These are phyloP conservation scores for Mycena venus DNA, from an alignment of 768 basidiomycete genomes.

Conservation along the genomic window DNA sequence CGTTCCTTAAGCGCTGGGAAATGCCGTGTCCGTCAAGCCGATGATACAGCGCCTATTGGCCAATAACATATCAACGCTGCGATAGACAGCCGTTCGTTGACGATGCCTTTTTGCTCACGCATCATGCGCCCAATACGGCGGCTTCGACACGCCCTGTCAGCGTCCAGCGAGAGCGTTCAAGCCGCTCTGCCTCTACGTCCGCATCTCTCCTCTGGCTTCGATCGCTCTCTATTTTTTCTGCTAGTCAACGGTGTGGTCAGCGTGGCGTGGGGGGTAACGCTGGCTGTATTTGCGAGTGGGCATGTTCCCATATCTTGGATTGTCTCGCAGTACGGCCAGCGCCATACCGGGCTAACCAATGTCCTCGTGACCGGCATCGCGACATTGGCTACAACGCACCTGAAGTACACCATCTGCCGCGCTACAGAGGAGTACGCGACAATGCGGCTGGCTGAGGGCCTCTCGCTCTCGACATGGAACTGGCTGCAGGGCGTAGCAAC, in stretches of 20 bases:
- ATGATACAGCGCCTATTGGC: background rate
- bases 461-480: conserved; percentile 1
- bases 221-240: conserved; percentile 3
- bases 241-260: conserved; percentile 7
- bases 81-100: background rate
- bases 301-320: background rate
- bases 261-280: conserved; percentile 11
- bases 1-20: too few relatives aligned
- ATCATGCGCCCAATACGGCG: background rate
- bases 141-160: background rate
- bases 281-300: conserved; percentile 5
- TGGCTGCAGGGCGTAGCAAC: conserved; percentile 7
- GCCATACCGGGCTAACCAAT: conserved; percentile 2
- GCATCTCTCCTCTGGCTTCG: conserved; percentile 1
- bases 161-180: background rate
- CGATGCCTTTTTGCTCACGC: background rate
- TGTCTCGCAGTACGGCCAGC: conserved; percentile 10
- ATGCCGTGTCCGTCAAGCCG: too few relatives aligned
- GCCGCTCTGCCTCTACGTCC: background rate
- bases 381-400: conserved; percentile 16
- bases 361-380: conserved; percentile 5
- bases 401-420: conserved; percentile 3
- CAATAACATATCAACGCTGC: background rate
- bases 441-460: background rate
- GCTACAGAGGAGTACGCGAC: background rate